A percentile compares a stretch with the other conserved stretches of the same genome.
Conservation (phyloP, 2,329 filamentous ascomycete genomes). For the Aspergillus novoparasiticus region DNA sequence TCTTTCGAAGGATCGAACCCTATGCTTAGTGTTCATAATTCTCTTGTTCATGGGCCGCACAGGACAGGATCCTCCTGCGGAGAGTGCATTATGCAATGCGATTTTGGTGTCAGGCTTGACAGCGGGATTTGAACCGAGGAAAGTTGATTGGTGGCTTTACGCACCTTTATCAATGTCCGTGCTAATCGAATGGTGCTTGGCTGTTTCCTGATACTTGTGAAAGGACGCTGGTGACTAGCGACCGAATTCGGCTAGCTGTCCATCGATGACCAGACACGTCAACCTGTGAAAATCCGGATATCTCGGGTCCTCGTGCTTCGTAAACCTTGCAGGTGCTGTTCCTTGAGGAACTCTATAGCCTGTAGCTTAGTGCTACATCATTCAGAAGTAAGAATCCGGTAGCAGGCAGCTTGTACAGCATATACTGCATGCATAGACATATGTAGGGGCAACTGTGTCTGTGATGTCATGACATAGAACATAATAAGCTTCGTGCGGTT, state of each 20-base stretch:
- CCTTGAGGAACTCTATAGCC: background rate
- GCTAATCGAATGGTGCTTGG: background rate
- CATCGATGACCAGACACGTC: background rate
- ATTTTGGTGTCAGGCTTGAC: background rate
- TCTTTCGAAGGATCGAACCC: background rate
- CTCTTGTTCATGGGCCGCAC: background rate
- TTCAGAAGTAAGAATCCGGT: background rate
- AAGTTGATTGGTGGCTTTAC: background rate
- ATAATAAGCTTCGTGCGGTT: background rate
- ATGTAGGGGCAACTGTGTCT: background rate
- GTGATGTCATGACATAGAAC: background rate
- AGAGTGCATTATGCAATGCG: background rate
- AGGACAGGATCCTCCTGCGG: background rate
- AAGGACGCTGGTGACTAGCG: background rate
- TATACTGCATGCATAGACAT: background rate
- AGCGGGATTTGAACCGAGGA: too few relatives aligned
- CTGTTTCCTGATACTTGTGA: background rate
- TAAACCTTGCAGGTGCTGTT: background rate
- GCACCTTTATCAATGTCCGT: background rate
- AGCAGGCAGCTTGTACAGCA: background rate
- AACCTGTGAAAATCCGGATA: background rate
- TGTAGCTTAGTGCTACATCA: background rate
- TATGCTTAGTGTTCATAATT: background rate
- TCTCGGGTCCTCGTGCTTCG: background rate
- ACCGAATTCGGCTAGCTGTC: background rate